Percentiles rank a stretch among this genome's conserved stretches.
Conservation (phyloP, 1,284 basidiomycete species). For the Cutaneotrichosporon sp. region DNA sequence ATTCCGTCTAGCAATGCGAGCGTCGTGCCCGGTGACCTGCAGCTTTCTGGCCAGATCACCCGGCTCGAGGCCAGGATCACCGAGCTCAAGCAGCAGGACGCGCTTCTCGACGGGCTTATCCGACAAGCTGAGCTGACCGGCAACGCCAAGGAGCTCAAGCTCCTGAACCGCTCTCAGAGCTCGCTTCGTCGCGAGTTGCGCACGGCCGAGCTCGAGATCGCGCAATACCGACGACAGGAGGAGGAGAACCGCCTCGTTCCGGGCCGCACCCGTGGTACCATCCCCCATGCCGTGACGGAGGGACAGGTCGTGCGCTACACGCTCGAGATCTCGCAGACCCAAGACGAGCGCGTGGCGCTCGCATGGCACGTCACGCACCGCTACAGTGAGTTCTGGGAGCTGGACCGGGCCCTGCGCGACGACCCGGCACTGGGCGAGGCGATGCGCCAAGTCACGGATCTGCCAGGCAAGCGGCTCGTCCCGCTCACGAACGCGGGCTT, state of each 20-base stretch:
- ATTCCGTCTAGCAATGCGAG: conserved; percentile 44
- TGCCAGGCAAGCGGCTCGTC: conserved; percentile 88
- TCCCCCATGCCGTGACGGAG: conserved; percentile 70
- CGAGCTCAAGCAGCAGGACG: conserved; percentile 75
- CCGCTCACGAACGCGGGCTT: conserved; percentile 73
- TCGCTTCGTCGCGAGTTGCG: conserved; percentile 79
- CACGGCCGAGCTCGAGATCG: conserved; percentile 82
- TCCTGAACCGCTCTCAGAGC: conserved; percentile 77
- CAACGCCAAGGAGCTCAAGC: conserved; percentile 76
- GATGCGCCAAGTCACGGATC: conserved; percentile 57
- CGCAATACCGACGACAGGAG: conserved; percentile 88
- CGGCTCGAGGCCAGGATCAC: conserved; percentile 72
- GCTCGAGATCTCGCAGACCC: conserved; percentile 85
- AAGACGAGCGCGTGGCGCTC: conserved; percentile 70
- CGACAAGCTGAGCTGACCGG: conserved; percentile 93
- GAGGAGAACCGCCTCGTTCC: conserved; percentile 77
- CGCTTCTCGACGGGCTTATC: conserved; percentile 80
- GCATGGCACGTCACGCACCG: conserved; percentile 90
- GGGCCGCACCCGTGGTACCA: conserved; percentile 72
- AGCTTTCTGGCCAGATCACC: conserved; percentile 77
- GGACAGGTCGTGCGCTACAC: conserved; percentile 88
- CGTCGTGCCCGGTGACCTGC: conserved; percentile 80
- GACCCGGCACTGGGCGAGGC: conserved; percentile 16
- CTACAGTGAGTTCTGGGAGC: conserved; percentile 90
- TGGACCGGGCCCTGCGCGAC: conserved; percentile 73